Evolutionary conservation across 805 yeast species (phyloP).

Genomic region (baker's yeast (Saccharomyces cerevisiae)): DNA sequence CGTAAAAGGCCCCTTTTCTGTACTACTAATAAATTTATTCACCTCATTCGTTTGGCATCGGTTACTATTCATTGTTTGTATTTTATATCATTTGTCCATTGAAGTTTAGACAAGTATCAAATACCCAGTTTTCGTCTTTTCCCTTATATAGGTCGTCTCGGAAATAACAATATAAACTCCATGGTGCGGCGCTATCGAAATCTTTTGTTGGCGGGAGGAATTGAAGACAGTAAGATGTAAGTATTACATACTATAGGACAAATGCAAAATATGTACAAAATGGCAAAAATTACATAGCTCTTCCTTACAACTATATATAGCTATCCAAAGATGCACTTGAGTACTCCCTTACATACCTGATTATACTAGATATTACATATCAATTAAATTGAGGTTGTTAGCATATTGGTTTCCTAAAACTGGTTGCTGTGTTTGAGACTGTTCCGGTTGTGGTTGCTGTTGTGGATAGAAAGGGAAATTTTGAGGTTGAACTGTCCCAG

Average conservation of each 20-base stretch:
- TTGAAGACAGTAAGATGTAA: not conserved
- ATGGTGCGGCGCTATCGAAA: not conserved
- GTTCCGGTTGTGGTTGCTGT: slow-evolving; percentile 16
- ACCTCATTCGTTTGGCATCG: not conserved
- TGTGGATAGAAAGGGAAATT: not conserved
- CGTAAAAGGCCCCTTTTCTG: not conserved
- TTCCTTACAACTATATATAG: not conserved
- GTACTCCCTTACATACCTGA: not conserved
- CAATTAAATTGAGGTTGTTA: slow-evolving; percentile 4
- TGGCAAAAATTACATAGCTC: not conserved
- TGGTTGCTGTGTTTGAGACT: slow-evolving; percentile 10
- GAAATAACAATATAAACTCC: not conserved
- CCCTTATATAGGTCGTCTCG: not conserved
- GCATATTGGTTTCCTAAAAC: not conserved
- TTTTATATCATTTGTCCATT: not conserved
- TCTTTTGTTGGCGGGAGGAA: not conserved
- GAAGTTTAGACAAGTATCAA: not conserved
- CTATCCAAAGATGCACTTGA: not conserved
- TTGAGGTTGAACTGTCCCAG: not conserved
- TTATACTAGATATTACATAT: not conserved
- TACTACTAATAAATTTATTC: not conserved
- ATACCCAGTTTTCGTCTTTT: not conserved
- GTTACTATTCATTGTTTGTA: not conserved
- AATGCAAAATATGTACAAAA: not conserved
- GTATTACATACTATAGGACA: not conserved